These are phyloP conservation scores for Retiboletus fuscus DNA, from an alignment of 1,284 basidiomycete genomes.

Conservation along the genomic window DNA sequence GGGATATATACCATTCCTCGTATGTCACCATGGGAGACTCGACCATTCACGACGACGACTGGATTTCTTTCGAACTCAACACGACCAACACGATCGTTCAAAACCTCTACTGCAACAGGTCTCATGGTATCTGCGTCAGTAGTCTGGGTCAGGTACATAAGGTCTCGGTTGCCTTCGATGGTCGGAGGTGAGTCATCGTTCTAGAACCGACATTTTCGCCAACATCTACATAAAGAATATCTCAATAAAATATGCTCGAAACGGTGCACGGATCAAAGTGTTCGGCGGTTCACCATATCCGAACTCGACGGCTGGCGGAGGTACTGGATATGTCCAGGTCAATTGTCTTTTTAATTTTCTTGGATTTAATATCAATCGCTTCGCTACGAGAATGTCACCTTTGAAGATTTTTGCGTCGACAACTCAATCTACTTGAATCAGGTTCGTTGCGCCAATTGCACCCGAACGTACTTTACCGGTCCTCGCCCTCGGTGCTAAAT, in stretches of 20 bases:
- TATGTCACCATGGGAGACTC: conserved; percentile 54
- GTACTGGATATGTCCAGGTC: conserved; percentile 49
- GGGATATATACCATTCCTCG: conserved; percentile 61
- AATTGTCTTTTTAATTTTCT: background rate
- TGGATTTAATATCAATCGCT: background rate
- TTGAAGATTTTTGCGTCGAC: conserved; percentile 51
- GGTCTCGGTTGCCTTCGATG: background rate
- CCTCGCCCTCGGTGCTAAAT: conserved; percentile 51
- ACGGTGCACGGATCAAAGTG: conserved; percentile 65
- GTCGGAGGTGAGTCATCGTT: background rate
- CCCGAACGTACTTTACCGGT: conserved; percentile 19
- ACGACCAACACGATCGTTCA: conserved; percentile 28
- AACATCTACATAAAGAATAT: conserved; percentile 60
- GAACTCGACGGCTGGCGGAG: conserved; percentile 48
- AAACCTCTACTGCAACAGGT: conserved; percentile 37
- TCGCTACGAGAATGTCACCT: conserved; percentile 53
- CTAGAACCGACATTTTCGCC: conserved; percentile 60
- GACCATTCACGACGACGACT: conserved; percentile 58
- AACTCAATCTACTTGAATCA: conserved; percentile 52
- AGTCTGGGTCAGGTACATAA: conserved; percentile 35
- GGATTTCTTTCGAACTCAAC: conserved; percentile 51
- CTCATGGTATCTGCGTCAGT: conserved; percentile 41
- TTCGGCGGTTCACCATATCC: conserved; percentile 48
- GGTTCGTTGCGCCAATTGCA: conserved; percentile 7
- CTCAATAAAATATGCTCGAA: conserved; percentile 61